Evolutionary conservation across 2,329 filamentous ascomycete species (phyloP).

Genomic region (Colletotrichum euphorbiae): DNA sequence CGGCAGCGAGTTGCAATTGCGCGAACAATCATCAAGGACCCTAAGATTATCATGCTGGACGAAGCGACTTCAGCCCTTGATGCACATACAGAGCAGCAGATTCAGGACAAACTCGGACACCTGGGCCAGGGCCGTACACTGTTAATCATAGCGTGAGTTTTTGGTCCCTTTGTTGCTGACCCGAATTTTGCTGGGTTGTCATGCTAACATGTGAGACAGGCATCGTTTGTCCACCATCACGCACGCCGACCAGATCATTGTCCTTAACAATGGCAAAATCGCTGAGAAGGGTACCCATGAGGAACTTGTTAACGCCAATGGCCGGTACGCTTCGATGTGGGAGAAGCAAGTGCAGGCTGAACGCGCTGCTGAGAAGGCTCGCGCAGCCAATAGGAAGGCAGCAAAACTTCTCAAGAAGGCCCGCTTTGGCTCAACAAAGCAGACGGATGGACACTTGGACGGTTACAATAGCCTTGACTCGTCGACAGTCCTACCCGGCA

Average conservation of each 20-base stretch:
- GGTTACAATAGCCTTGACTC: conserved; percentile 60
- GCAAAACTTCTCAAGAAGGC: conserved; percentile 61
- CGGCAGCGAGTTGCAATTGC: conserved; percentile 95
- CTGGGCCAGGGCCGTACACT: conserved; percentile 89
- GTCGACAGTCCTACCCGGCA: conserved; percentile 54
- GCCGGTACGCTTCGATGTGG: conserved; percentile 88
- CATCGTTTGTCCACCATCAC: conserved; percentile 89
- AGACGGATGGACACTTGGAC: conserved; percentile 57
- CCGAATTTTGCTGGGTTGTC: conserved; percentile 43
- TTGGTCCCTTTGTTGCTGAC: conserved; percentile 31
- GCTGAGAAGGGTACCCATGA: conserved; percentile 83
- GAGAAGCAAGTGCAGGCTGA: conserved; percentile 86
- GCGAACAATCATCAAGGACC: conserved; percentile 91
- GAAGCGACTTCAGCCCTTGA: conserved; percentile 94
- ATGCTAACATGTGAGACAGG: conserved; percentile 49
- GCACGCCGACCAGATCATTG: conserved; percentile 85
- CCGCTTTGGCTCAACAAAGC: conserved; percentile 57
- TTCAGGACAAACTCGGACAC: conserved; percentile 85
- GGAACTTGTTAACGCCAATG: conserved; percentile 76
- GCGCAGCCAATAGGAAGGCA: conserved; percentile 55
- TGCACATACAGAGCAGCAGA: conserved; percentile 92
- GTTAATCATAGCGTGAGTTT: conserved; percentile 88
- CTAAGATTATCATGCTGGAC: conserved; percentile 91
- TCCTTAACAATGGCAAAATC: conserved; percentile 81
- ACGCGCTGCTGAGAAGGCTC: conserved; percentile 72